Conservation (phyloP, 1,284 basidiomycete genomes). For the Phenoliferia sp. region DNA sequence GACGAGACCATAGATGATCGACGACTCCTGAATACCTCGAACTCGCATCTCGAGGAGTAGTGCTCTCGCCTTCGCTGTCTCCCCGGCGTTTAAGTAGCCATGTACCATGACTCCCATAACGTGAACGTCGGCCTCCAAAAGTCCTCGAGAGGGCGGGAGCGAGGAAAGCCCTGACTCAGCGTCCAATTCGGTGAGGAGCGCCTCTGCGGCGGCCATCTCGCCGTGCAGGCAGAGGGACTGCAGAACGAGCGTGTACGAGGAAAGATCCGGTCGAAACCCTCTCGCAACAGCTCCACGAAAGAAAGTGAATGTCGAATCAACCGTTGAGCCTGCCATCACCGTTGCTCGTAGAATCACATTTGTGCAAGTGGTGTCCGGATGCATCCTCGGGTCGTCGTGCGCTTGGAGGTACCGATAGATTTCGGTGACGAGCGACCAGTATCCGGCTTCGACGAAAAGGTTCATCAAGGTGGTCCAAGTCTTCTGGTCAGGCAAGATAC, state of each 20-base stretch:
- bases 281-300: constrained; percentile 57
- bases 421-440: constrained; percentile 68
- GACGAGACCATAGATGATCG: constrained; percentile 68
- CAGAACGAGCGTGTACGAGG: constrained; percentile 71
- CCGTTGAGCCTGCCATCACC: constrained; percentile 72
- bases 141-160: constrained; percentile 12
- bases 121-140: constrained; percentile 47
- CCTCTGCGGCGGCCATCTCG: constrained; percentile 60
- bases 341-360: constrained; percentile 83
- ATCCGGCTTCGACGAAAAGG: constrained; percentile 73
- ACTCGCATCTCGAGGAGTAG: constrained; percentile 70
- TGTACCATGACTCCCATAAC: constrained; percentile 80
- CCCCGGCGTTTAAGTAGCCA: constrained; percentile 61
- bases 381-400: constrained; percentile 37
- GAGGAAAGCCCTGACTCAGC: background rate
- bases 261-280: constrained; percentile 56
- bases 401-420: constrained; percentile 64
- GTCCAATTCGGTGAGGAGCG: constrained; percentile 67
- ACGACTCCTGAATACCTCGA: constrained; percentile 63
- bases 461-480: constrained; percentile 73
- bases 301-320: constrained; percentile 58
- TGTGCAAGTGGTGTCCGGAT: constrained; percentile 48
- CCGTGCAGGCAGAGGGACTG: constrained; percentile 77
- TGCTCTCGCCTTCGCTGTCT: constrained; percentile 57
- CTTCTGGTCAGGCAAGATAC: constrained; percentile 58